Base-by-base conservation (phyloP, 129 eudicot species). In the Helianthus tuberosus region DNA sequence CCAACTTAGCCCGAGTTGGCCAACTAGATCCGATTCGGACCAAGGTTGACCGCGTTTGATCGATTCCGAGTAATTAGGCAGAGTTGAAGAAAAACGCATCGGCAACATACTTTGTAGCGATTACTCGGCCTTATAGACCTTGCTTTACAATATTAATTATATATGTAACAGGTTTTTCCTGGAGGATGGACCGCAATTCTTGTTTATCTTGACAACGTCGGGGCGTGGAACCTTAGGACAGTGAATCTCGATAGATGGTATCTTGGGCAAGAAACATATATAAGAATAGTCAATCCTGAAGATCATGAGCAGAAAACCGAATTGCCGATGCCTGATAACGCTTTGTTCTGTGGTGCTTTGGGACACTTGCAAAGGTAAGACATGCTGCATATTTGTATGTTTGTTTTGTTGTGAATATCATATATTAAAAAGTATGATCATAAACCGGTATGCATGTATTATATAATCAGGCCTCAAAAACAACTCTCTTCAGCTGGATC, bases 181-280 rank as follows among this genome's bases (percentile, higher is more conserved):
- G 99, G 99, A 67, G 99, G 89, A 58, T 95, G 99, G 99, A 91
- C 99, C 5, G 96, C 96, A 1, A 84, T 91, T 12, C 73, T 58
- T 17, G 93, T 87, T 13, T 95, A 82, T 43, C 89, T 91, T 5
- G 99, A 95, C 80, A 95, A 95, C 23, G 94, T 82, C 27, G 99
- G 99, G 48, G 96, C 78, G 3, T 95, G 99, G 99, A 95, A 95
- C 71, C 92, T 95, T 35, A 80, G 99, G 73, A 61, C 97, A 43
- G 96, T 86, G 65, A 93, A 93, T 75, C 96, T 93, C 0, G 98
- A 93, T 73, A 79, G 89, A 76, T 90, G 92, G 98, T 93, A 90
- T 68, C 78, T 93, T 25, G 98, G 98, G 6, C 96, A 90, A 73
- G 98, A 93, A 76, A 93, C 98, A 1, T 93, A 93, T 39, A 81